Evolutionary conservation across 2,329 filamentous ascomycete species (phyloP), one percentile per base, ranked within the genome.

Genomic region (Nothophaeocryptopus gaeumannii): DNA sequence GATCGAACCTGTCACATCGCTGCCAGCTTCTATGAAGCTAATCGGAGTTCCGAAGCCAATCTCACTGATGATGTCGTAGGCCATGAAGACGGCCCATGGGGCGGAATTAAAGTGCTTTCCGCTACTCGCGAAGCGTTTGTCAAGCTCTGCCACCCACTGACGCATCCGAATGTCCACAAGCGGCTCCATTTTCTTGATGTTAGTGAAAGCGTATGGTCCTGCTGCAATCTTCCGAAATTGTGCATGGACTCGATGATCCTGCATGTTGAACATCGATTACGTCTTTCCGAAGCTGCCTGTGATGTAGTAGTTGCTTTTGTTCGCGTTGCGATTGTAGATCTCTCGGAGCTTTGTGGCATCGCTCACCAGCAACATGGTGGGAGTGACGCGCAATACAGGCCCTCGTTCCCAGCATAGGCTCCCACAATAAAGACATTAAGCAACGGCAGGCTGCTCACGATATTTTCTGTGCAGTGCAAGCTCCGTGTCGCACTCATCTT

Each of bases 301-400:
- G 50, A 82, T 78, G 60, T 83, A 83, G 63, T 81, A 76, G 41
- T 78, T 72, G 1, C 77, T 78, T 60, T 83, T 84, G 65, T 80
- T 72, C 5, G 75, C 78, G 54, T 77, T 70, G 15, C 78, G 74
- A 45, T 73, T 70, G 65, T 83, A 84, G 20, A 84, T 75, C 11
- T 74, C 71, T 0, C 80, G 80, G 2, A 83, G 70, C 59, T 78
- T 76, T 1, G 70, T 75, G 0, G 80, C 73, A 57, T 79, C 77
- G 59, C 66, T 74, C 47, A 81, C 74, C 5, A 80, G 67, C 14
- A 82, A 70, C 58, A 81, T 68, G 0, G 76, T 78, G 0, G 45
- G 42, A 15, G 48, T 44, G 30, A 63, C 53, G 16, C 60, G 57
- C 7, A 63, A 54, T 26, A 62, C 40, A 33, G 55, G 58, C 9